These are phyloP conservation scores for Russula emetica DNA, from an alignment of 768 basidiomycete genomes.

Conservation along the genomic window DNA sequence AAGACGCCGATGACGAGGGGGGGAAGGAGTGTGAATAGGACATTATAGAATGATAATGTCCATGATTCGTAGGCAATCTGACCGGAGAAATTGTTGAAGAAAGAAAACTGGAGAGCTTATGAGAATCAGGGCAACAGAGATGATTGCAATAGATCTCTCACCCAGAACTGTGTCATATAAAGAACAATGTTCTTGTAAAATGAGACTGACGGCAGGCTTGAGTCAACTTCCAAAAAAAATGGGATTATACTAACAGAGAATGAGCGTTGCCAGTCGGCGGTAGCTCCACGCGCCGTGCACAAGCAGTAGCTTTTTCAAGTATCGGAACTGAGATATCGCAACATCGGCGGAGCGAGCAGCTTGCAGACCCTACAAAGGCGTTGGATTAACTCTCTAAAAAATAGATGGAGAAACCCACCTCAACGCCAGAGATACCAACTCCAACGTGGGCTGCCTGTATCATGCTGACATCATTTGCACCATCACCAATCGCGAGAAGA, in stretches of 20 bases:
- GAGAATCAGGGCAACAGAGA: constrained; percentile 23
- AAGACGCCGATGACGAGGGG: constrained; percentile 97
- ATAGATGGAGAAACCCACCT: constrained; percentile 44
- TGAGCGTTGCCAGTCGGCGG: constrained; percentile 87
- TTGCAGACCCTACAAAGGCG: constrained; percentile 72
- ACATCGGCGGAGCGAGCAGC: constrained; percentile 97
- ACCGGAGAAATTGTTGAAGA: constrained; percentile 99
- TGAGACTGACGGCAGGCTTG: constrained; percentile 54
- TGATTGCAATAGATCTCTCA: constrained; percentile 35
- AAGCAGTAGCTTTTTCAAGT: constrained; percentile 86
- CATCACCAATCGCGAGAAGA: constrained; percentile 94
- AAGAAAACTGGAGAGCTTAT: constrained; percentile 68
- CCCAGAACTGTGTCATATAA: constrained; percentile 99
- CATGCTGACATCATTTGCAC: constrained; percentile 99
- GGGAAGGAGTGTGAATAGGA: constrained; percentile 91
- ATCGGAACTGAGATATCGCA: constrained; percentile 97
- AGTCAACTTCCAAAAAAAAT: constrained; percentile 18
- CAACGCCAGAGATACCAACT: constrained; percentile 95
- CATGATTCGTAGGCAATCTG: constrained; percentile 98
- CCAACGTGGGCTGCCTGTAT: constrained; percentile 98
- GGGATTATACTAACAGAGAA: constrained; percentile 66
- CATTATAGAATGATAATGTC: constrained; percentile 96
- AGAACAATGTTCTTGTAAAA: constrained; percentile 99
- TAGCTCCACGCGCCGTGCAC: constrained; percentile 99
- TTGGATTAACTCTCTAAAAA: background rate